Percentiles rank a stretch among this genome's conserved stretches.
These are phyloP conservation scores for Saturnispora dispora DNA, from an alignment of 805 yeast species.

Conservation along the genomic window DNA sequence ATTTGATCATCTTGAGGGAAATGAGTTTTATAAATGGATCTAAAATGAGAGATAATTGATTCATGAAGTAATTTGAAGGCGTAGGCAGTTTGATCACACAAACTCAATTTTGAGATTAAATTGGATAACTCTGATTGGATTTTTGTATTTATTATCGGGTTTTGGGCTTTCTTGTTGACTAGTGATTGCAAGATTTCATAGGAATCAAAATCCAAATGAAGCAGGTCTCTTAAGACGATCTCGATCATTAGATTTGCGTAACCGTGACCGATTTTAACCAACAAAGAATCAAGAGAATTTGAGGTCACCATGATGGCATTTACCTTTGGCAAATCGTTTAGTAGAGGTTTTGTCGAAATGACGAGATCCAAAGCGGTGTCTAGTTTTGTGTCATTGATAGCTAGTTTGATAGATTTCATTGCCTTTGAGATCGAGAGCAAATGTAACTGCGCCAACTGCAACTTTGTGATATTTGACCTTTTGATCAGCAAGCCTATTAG, in stretches of 20 bases:
- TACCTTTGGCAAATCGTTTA: slow-evolving; percentile 1
- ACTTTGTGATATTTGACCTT: slow-evolving; percentile 36
- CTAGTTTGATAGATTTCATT: not conserved
- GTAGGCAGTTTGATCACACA: not conserved
- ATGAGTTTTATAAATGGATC: slow-evolving; percentile 35
- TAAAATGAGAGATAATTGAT: slow-evolving; percentile 36
- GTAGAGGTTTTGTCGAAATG: not conserved
- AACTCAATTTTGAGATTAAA: not conserved
- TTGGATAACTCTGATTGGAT: not conserved
- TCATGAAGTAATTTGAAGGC: slow-evolving; percentile 16
- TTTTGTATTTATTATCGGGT: not conserved
- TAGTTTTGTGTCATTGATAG: slow-evolving; percentile 2
- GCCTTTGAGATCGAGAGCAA: slow-evolving; percentile 2
- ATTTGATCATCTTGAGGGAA: slow-evolving; percentile 5
- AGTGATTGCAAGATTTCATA: not conserved
- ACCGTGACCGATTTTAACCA: slow-evolving; percentile 2
- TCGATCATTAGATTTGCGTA: slow-evolving; percentile 3
- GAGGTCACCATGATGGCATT: not conserved
- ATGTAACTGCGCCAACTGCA: slow-evolving; percentile 4
- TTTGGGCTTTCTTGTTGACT: not conserved
- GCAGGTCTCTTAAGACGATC: not conserved
- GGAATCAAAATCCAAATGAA: not conserved
- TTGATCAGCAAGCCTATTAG: slow-evolving; percentile 50
- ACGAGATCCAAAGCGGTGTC: slow-evolving; percentile 3
- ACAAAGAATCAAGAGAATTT: not conserved